These are phyloP conservation scores for Tulasnella sp. DNA, from an alignment of 768 basidiomycete species.

Conservation along the genomic window DNA sequence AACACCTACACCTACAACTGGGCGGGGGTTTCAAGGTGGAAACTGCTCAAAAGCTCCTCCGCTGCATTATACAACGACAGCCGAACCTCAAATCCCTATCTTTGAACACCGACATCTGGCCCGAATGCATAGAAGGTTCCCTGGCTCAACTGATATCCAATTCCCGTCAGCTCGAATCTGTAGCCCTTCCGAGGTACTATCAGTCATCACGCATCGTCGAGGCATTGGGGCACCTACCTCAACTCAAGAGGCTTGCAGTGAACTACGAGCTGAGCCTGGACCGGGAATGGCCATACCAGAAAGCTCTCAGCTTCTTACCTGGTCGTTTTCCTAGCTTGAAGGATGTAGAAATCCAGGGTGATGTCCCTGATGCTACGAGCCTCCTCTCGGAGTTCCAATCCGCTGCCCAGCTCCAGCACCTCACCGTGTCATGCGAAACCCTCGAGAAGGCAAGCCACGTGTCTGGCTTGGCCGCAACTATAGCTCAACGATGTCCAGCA, in stretches of 20 bases:
- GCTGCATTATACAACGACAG: background rate
- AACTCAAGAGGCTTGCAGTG: background rate
- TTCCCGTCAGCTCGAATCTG: background rate
- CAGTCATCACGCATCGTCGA: background rate
- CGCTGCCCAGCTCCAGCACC: background rate
- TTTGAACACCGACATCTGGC: background rate
- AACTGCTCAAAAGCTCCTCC: background rate
- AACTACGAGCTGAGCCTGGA: too few relatives aligned
- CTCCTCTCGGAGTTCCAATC: background rate
- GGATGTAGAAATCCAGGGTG: background rate
- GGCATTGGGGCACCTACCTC: background rate
- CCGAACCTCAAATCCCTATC: background rate
- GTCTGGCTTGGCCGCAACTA: background rate
- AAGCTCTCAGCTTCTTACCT: background rate
- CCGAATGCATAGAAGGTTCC: background rate
- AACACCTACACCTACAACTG: too few relatives aligned
- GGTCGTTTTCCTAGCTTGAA: background rate
- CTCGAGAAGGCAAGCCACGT: background rate
- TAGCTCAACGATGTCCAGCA: background rate
- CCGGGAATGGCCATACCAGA: background rate
- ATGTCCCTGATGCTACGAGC: background rate
- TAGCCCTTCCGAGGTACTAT: background rate
- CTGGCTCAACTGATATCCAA: background rate
- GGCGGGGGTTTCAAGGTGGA: background rate
- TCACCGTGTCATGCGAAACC: background rate